Evolutionary conservation across 1,284 basidiomycete genomes (phyloP), one percentile per base, ranked within the genome.

Genomic region (Naganishia liquefaciens): DNA sequence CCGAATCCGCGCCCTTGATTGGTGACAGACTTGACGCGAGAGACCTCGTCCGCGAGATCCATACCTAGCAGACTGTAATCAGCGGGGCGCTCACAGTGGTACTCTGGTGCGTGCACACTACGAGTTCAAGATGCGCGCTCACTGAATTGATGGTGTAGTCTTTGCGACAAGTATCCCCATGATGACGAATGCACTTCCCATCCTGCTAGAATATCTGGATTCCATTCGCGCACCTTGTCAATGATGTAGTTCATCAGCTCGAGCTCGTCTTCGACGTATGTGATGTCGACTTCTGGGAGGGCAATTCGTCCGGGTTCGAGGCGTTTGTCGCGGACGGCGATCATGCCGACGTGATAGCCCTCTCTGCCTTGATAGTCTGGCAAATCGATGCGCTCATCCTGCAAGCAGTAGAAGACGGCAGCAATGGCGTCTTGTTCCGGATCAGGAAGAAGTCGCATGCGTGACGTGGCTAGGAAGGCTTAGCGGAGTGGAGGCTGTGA

Each of bases 131-230:
- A 37, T 27, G 30, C n/a, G 46, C 40, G 75, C 79, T 62, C 68
- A 90, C 90, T 86, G 68, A 87, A 86, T 11, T 80, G 77, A 66
- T 77, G 76, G 33, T 74, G 54, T 0, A 86, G 88, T 52, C 94
- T 83, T n/a, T 85, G 84, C 60, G 84, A 81, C 0, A 97, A 78
- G 77, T 93, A 98, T 0, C 93, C 93, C 95, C 95, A 99, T 1
- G 90, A 93, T 0, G 85, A 82, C 19, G 84, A 83, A 73, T 97
- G 91, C 15, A 96, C 83, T 70, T 99, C 94, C 90, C 92, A 98
- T 10, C 95, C 95, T 0, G 86, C 84, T 2, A 99, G 75, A 49
- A 97, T 88, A 75, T 99, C 95, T 0, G 95, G 95, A 77, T 99
- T 93, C 72, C 90, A 81, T 0, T 87, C 84, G 27, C 86, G 77